Base-by-base conservation (phyloP, 495 filamentous ascomycete genomes). In the Bacidia rubella region DNA sequence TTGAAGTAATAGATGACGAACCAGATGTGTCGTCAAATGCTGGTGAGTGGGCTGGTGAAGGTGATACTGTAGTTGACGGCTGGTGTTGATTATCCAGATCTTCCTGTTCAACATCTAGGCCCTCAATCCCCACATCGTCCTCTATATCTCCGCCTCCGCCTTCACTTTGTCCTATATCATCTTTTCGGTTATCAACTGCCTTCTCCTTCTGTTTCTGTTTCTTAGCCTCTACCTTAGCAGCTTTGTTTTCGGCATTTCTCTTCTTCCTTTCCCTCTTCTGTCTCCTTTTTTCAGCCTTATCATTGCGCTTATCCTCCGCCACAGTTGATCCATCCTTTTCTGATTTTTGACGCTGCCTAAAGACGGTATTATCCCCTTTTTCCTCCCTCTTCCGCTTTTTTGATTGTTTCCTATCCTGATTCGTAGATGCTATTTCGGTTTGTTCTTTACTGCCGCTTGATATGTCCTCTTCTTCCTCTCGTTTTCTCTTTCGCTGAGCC, bases 1-100 rank as follows among this genome's bases (percentile, higher is more conserved):
- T 72, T 17, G 83, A 86, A 25, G 83, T 87, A 57, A 83, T 77
- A 17, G 85, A 86, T 38, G 85, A 86, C 48, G 75, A 81, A 55
- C 75, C 75, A 45, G 84, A 85, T 52, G 7, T 15, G 55, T 70
- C 68, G 60, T 90, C 82, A 60, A 85, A 86, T 17, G 65, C 68
- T 11, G 83, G 78, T 4, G 85, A 86, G 42, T 77, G 74, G 24
- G 70, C 63, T 41, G 81, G 77, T 11, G 76, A 73, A 19, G 70
- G 63, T 15, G 73, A 69, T 32, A 65, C 64, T 41, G 69, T 68
- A 42, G 74, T 73, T 7, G 63, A 70, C 17, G 66, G 61, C 7
- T 73, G 65, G 49, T 75, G 68, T 51, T 59, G 63, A 45, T 62
- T 55, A 27, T 74, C 68, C 20, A 62, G 64, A 47, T 62, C 68